These are phyloP conservation scores for Antarctomyces pellizariae DNA, from an alignment of 495 filamentous ascomycete genomes.

Conservation along the genomic window DNA sequence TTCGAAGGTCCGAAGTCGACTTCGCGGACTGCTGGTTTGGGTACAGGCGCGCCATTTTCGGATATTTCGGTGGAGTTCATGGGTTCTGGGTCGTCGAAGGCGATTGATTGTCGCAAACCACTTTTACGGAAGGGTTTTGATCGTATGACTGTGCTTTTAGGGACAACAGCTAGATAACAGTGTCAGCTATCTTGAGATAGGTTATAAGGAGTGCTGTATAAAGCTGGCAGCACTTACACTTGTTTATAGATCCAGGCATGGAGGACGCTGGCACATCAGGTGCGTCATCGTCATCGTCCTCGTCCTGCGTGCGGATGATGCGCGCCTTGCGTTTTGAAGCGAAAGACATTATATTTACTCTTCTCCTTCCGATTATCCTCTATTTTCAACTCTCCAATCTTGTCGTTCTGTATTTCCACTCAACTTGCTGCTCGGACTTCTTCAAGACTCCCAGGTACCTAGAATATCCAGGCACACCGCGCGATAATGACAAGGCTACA, in stretches of 20 bases:
- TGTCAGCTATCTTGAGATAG: conserved; percentile 12
- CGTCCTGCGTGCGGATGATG: conserved; percentile 46
- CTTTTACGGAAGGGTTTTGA: conserved; percentile 25
- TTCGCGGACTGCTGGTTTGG: too few species aligned
- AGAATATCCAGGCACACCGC: neutral
- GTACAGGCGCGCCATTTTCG: conserved; percentile 2
- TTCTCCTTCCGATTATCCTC: neutral
- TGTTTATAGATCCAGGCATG: conserved; percentile 5
- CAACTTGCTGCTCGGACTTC: neutral
- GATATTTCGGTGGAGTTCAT: conserved; percentile 7
- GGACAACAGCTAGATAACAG: too few species aligned
- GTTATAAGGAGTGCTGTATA: conserved; percentile 6
- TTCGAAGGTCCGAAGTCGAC: too few species aligned
- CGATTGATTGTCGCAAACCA: conserved; percentile 23
- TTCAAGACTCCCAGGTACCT: neutral
- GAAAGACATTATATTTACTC: conserved; percentile 36
- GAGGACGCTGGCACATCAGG: conserved; percentile 1
- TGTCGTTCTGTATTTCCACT: neutral
- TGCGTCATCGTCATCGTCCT: conserved; percentile 23
- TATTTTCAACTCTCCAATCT: neutral
- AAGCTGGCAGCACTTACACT: conserved; percentile 6
- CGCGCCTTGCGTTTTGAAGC: conserved; percentile 46
- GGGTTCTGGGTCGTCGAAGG: conserved; percentile 15
- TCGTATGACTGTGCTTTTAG: conserved; percentile 2
- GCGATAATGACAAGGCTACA: too few species aligned